Evolutionary conservation across 768 basidiomycete genomes (phyloP), one percentile per base, ranked within the genome.

Genomic region (Russula olivacea): DNA sequence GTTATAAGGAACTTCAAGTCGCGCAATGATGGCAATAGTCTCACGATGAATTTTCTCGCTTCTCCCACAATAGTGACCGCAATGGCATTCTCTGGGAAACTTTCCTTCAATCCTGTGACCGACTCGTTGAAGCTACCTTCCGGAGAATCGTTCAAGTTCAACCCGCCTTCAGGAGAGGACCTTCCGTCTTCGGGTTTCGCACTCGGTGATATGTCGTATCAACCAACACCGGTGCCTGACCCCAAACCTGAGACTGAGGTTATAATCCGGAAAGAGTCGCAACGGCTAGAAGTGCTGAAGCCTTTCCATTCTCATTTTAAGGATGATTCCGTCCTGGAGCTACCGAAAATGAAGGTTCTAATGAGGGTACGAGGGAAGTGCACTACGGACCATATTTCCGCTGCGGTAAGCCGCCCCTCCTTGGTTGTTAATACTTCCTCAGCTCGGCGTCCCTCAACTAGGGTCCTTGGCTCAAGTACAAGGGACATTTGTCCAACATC

Each of bases 381-480:
- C 74, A 99, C 97, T 14, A 99, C 97, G 19, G 97, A 99, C 71
- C 97, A 98, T 72, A 99, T 98, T 61, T 94, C 91, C 38, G 97
- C 97, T 43, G 97, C 97, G 36, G 90, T 91, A 68, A 55, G 86
- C 19, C 45, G 14, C 15, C 10, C 15, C 25, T 14, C 41, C 12
- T 11, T 48, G 57, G 28, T 59, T 21, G 17, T 23, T 17, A 19
- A 28, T 28, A 1, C 15, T 56, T 17, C 14, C 17, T 12, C 12
- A 15, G 38, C 41, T 63, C n/a, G 47, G 30, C 17, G 21, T 34
- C 54, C 54, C 28, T 23, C 38, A 47, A 28, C 51, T 70, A 91
- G 89, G 97, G 97, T 2, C 92, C 94, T 38, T 99, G 97, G 97
- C 77, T 99, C 67, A 98, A 98, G 78, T 99, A 96, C 79, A 98